Conservation (phyloP, 108 stramenopile species). For the Aurantiochytrium sp. region DNA sequence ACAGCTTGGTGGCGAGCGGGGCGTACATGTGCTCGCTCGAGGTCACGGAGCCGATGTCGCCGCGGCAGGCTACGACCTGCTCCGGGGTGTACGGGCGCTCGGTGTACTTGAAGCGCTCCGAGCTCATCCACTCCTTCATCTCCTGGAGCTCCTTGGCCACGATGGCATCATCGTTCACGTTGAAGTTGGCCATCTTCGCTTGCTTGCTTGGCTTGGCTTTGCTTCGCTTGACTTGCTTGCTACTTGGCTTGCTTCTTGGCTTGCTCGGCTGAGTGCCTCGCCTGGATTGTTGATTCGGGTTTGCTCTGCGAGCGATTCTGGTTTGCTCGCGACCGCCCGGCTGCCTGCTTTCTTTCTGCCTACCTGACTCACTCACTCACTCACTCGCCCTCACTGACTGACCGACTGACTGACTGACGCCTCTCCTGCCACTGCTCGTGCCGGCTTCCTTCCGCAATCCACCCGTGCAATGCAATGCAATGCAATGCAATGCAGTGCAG, state of each 20-base stretch:
- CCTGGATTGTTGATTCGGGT: no score
- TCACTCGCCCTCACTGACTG: not conserved
- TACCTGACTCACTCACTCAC: no score
- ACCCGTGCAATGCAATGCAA: not conserved
- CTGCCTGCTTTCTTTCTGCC: no score
- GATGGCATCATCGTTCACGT: not conserved
- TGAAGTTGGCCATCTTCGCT: not conserved
- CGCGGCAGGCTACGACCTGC: constrained; percentile 38
- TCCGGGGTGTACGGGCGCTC: constrained; percentile 26
- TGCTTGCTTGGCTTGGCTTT: not conserved
- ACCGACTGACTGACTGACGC: not conserved
- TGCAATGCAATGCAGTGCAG: not conserved
- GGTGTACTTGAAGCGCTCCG: constrained; percentile 33
- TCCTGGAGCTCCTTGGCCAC: constrained; percentile 20
- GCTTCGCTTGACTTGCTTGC: no score
- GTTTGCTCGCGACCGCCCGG: no score
- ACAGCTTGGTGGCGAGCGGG: constrained; percentile 33
- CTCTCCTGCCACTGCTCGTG: not conserved
- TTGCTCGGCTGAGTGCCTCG: no score
- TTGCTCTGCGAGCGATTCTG: no score
- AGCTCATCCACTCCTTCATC: constrained; percentile 30
- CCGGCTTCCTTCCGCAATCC: not conserved
- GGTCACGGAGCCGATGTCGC: constrained; percentile 20
- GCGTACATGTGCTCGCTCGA: constrained; percentile 14
- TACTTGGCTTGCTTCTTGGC: no score